Evolutionary conservation across 2,329 filamentous ascomycete species (phyloP), one percentile per base, ranked within the genome.

Genomic region (Arthrocladium fulminans): DNA sequence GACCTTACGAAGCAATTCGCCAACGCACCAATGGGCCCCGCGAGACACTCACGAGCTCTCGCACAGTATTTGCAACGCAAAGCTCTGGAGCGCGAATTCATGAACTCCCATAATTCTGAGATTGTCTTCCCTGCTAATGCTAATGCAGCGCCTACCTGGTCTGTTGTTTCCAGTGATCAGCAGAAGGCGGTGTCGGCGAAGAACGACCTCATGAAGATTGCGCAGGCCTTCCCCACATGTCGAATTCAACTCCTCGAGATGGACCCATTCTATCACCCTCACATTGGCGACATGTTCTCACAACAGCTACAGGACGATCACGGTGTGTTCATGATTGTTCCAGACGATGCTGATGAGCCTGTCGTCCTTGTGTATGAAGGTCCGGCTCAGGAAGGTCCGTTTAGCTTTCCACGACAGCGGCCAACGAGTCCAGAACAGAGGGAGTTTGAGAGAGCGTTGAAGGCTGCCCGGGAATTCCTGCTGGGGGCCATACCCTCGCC

Each of bases 31-130:
- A 74, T 76, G 48, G 86, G 86, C 45, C 80, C 86, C 9, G 80
- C 86, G 47, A 73, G 76, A 7, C 90, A 98, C 63, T 90, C 89
- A 10, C 82, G 84, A 51, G 85, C 90, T 58, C 73, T 98, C 49
- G 92, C 89, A 1, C 82, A 87, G 47, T 98, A 98, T 67, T 75
- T 97, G 45, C 83, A 83, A 48, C 80, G 92, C 60, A 84, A 86
- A 39, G 79, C 81, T 58, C 86, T 90, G 57, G 83, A 97, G 59
- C 80, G 86, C 58, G 81, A 88, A 45, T 75, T 98, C 12, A 88
- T 96, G 71, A 79, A 77, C 51, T 69, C 79, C 41, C 86, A 95
- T 66, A 79, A 85, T 60, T 83, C 88, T n/a, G 86, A 87, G 64
- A 94, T 97, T 63, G 86, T 90, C 59, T 82, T 88, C 1, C 86